Evolutionary conservation across 2,329 filamentous ascomycete genomes (phyloP), one percentile per base, ranked within the genome.

Genomic region (Fusarium sp.): DNA sequence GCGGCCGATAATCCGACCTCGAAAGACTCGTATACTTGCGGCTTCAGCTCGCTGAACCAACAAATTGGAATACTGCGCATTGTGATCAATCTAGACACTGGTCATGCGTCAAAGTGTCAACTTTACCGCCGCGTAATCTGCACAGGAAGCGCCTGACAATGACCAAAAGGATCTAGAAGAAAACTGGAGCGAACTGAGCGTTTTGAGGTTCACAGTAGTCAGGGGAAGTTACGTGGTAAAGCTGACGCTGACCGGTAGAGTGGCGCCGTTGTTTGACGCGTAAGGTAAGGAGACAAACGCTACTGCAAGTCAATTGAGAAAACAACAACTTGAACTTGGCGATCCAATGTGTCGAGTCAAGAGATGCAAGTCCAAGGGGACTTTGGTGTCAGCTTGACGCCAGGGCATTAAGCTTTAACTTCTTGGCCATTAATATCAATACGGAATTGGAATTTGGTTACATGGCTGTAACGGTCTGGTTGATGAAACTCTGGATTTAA

Each of bases 181-280:
- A 69, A 69, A 74, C 30, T 72, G 50, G 68, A 66, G 63, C 44
- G 38, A 72, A 71, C 67, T 62, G 71, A 72, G 38, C 32, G 57
- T 59, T 58, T 67, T 64, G 67, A 74, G 67, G 67, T 68, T 57
- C 58, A 37, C 25, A 62, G 46, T 59, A 73, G 58, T 74, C 57
- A 72, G 72, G 72, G 67, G 71, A 56, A 67, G 54, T 42, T 54
- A 30, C 18, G 5, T 25, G 16, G n/a, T 35, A 52, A 3, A 52
- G 40, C 40, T 40, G 30, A 68, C 28, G 32, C 37, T 44, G 49
- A 61, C 43, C 30, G 16, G 33, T 54, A 32, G 38, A 54, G 47
- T 73, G 69, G 70, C 52, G 54, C 52, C 37, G 38, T 35, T 32
- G 43, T 68, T 71, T 69, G 69, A 74, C 67, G 63, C 71, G 71